phyloP scores from a whole-genome alignment of 2,329 filamentous ascomycete species.

The Fusarium newnesense region DNA sequence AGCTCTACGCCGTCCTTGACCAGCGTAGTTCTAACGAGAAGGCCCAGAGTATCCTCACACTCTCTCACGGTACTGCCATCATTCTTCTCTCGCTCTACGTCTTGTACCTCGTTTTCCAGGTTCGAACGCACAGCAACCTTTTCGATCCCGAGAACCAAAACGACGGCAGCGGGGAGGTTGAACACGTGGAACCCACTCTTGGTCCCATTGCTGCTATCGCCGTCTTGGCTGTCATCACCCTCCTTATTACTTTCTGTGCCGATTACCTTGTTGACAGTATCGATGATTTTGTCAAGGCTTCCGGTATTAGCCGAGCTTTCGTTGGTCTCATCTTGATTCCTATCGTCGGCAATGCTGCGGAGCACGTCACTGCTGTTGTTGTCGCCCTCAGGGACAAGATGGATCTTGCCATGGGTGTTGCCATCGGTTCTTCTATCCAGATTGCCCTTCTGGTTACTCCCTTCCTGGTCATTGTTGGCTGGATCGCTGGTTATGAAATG shows the following conservation, averaged over 20 bases:
- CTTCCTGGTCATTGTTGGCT: conserved; percentile 81
- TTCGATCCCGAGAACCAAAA: conserved; percentile 67
- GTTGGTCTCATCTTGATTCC: conserved; percentile 83
- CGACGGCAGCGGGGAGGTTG: conserved; percentile 52
- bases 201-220: conserved; percentile 70
- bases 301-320: conserved; percentile 81
- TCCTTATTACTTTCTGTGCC: conserved; percentile 79
- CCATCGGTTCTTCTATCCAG: conserved; percentile 84
- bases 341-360: conserved; percentile 82
- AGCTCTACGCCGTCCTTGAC: conserved; percentile 74
- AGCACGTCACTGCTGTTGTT: conserved; percentile 84
- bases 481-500: conserved; percentile 79
- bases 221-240: conserved; percentile 75
- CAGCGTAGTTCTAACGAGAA: conserved; percentile 55
- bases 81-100: conserved; percentile 80
- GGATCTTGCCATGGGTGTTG: conserved; percentile 79
- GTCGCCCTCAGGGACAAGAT: conserved; percentile 82
- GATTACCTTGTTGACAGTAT: conserved; percentile 83
- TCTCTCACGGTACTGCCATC: conserved; percentile 80
- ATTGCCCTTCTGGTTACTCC: conserved; percentile 85
- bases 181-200: conserved; percentile 62
- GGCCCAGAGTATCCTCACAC: conserved; percentile 69
- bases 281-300: conserved; percentile 74
- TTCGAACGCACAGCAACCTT: conserved; percentile 76
- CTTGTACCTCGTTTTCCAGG: conserved; percentile 81